Base-by-base conservation (phyloP, 768 basidiomycete species). In the Tephrocybe sp. region DNA sequence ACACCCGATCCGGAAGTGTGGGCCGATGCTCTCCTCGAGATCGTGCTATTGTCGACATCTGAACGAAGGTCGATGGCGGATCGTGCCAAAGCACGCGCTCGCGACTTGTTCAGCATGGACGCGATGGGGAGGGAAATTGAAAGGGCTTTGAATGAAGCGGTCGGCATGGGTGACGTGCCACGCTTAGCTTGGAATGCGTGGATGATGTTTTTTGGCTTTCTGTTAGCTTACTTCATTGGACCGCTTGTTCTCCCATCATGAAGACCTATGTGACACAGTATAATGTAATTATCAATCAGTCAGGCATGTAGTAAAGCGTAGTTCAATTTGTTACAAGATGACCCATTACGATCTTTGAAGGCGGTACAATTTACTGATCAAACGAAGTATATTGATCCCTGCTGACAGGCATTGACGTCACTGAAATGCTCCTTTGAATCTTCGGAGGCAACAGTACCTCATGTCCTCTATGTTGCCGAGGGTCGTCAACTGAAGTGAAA, bases 51-150 rank as follows among this genome's bases (percentile, higher is more conserved):
- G 54, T 48, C 65, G 2, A 39, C 58, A 0, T 62, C 58, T 1
- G 78, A 84, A 39, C 69, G 86, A 24, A 54, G 61, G 20, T 69
- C 65, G 8, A 64, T 98, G 57, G 74, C 76, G 1, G 64, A 61
- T 24, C 73, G 84, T 2, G 88, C 88, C 0, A 80, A 75, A 57
- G 60, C 67, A 37, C 73, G 95, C 8, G 91, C 90, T 14, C 70
- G 72, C 47, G 70, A 72, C 20, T 61, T 79, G 37, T 98, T 98
- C 65, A 83, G 87, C 14, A 84, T 91, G 77, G 82, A 86, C 6
- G 81, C 85, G 18, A 89, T 92, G 86, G 78, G 82, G 1, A 66
- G 67, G 20, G 73, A 76, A 8, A 57, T 93, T 20, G 86, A 90
- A 58, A 62, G 52, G 1, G 76, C 80, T 1, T 61, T 93, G 48